Evolutionary conservation across 2,329 filamentous ascomycete species (phyloP).

Genomic region (Venturia oleaginea): DNA sequence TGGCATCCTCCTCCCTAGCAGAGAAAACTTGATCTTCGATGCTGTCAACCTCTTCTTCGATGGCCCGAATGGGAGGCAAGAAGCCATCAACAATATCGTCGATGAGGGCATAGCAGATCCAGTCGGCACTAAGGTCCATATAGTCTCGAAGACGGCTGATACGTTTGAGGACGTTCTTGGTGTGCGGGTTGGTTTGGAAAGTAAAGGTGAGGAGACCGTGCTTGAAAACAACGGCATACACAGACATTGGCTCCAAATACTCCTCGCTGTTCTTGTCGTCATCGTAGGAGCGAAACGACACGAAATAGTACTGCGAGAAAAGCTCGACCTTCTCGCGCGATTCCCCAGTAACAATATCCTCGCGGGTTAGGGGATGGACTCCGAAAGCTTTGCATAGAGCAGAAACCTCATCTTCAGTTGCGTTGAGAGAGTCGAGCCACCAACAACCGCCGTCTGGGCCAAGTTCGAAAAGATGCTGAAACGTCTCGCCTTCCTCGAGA

Average conservation of each 20-base stretch:
- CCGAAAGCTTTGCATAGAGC: constrained; percentile 90
- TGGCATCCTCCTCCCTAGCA: constrained; percentile 81
- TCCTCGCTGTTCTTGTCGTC: constrained; percentile 69
- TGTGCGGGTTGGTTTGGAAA: constrained; percentile 79
- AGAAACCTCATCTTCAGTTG: constrained; percentile 78
- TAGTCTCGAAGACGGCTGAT: constrained; percentile 93
- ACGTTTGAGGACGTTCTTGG: constrained; percentile 78
- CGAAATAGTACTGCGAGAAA: constrained; percentile 96
- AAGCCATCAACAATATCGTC: constrained; percentile 98
- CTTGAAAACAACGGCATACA: constrained; percentile 94
- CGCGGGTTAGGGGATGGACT: constrained; percentile 88
- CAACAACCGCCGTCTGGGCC: constrained; percentile 67
- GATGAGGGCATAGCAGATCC: constrained; percentile 98
- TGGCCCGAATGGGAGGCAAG: constrained; percentile 75
- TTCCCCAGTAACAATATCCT: constrained; percentile 93
- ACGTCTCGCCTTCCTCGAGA: constrained; percentile 78
- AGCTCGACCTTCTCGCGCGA: constrained; percentile 97
- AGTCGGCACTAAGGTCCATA: constrained; percentile 87
- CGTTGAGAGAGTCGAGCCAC: constrained; percentile 94
- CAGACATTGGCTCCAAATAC: constrained; percentile 89
- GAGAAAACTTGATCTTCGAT: constrained; percentile 96
- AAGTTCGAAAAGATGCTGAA: constrained; percentile 76
- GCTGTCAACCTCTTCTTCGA: constrained; percentile 79
- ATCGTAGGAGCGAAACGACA: constrained; percentile 91
- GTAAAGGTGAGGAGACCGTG: constrained; percentile 94